phyloP scores from a whole-genome alignment of 192 early-diverging fungal genomes.

The Rhizophlyctis rosea region DNA sequence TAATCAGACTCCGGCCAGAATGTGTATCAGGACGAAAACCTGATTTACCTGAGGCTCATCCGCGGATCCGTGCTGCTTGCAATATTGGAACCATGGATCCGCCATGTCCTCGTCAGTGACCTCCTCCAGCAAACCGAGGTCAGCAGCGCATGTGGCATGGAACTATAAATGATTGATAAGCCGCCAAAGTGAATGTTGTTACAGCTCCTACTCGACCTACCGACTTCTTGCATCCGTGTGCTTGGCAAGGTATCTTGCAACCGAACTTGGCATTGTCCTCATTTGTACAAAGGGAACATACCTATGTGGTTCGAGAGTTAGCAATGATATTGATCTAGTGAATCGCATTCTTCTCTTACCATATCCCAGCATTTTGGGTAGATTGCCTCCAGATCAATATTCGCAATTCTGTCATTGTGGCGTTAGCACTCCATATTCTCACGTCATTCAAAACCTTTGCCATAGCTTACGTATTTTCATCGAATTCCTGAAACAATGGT shows the following conservation, averaged over 20 bases:
- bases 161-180: conserved; percentile 4
- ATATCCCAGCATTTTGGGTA: not conserved
- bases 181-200: not conserved
- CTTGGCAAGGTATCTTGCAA: conserved; percentile 13
- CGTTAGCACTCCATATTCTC: too few relatives aligned
- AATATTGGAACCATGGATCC: conserved; percentile 18
- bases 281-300: conserved; percentile 6
- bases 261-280: not conserved
- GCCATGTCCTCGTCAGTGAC: conserved; percentile 1
- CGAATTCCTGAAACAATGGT: not conserved
- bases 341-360: not conserved
- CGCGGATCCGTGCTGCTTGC: conserved; percentile 17
- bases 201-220: not conserved
- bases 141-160: conserved; percentile 21
- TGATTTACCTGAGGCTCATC: conserved; percentile 11
- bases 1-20: too few relatives aligned
- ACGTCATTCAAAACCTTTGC: too few relatives aligned
- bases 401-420: not conserved
- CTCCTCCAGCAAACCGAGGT: conserved; percentile 10
- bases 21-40: too few relatives aligned
- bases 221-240: conserved; percentile 16
- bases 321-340: too few relatives aligned
- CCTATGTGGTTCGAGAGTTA: too few relatives aligned
- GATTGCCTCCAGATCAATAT: not conserved
- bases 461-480: not conserved